Evolutionary conservation across 768 basidiomycete genomes (phyloP).

Genomic region (Psilocybe cubensis): DNA sequence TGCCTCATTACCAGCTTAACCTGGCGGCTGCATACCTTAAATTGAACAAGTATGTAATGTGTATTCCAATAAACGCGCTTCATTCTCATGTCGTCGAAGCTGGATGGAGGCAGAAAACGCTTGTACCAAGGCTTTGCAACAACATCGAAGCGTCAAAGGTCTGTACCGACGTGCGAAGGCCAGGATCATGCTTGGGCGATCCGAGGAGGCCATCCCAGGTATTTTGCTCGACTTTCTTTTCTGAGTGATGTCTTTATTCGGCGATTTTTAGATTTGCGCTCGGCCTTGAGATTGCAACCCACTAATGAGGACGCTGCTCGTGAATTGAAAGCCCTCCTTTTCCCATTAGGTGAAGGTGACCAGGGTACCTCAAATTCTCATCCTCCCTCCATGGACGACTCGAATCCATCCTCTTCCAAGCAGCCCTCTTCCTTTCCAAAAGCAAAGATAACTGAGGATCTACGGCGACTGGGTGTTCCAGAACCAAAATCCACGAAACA

Average conservation of each 20-base stretch:
- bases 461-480: conserved; percentile 38
- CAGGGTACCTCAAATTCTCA: conserved; percentile 14
- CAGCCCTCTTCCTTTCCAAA: conserved; percentile 13
- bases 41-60: conserved; percentile 57
- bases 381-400: conserved; percentile 8
- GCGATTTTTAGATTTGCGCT: conserved; percentile 55
- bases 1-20: conserved; percentile 79
- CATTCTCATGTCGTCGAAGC: conserved; percentile 35
- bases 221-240: neutral
- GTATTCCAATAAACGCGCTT: neutral
- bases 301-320: conserved; percentile 62
- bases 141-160: conserved; percentile 71
- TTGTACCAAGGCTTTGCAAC: conserved; percentile 64
- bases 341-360: conserved; percentile 22
- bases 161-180: conserved; percentile 73
- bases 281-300: conserved; percentile 64
- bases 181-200: conserved; percentile 57
- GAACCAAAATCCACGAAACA: conserved; percentile 47
- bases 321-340: conserved; percentile 52
- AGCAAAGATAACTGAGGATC: conserved; percentile 21
- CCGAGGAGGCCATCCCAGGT: conserved; percentile 67
- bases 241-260: neutral
- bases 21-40: conserved; percentile 78
- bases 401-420: conserved; percentile 28
- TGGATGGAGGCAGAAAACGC: conserved; percentile 76